phyloP scores from a whole-genome alignment of 805 yeast genomes.

The Ascoidea rubescens region DNA sequence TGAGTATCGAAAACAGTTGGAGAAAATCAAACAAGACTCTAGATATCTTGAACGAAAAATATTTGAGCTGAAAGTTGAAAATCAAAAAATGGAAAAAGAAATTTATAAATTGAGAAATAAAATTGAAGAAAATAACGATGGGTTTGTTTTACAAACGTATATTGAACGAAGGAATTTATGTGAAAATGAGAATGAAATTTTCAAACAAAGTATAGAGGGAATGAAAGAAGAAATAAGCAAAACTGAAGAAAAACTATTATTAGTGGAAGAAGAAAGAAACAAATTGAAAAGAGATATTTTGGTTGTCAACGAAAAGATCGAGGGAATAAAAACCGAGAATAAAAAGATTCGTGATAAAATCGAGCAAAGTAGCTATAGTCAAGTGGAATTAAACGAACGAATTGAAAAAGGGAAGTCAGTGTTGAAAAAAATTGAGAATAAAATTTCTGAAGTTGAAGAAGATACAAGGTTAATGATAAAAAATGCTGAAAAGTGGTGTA shows the following conservation, averaged over 20 bases:
- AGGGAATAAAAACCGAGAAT: slow-evolving; percentile 6
- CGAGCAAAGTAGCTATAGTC: neutral
- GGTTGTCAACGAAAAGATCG: slow-evolving; percentile 2
- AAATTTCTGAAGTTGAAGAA: slow-evolving; percentile 1
- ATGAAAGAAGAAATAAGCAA: slow-evolving; percentile 13
- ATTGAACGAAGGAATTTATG: too few relatives aligned
- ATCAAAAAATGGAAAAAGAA: slow-evolving; percentile 13
- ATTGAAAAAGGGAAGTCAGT: neutral
- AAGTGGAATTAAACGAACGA: neutral
- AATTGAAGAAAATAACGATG: slow-evolving; percentile 30
- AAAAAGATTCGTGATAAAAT: neutral
- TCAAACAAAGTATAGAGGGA: neutral
- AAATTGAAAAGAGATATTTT: neutral
- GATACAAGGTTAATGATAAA: slow-evolving; percentile 3
- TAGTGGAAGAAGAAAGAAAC: neutral
- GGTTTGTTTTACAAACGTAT: slow-evolving; percentile 23
- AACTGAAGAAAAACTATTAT: neutral
- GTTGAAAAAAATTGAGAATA: slow-evolving; percentile 5
- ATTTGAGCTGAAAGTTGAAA: slow-evolving; percentile 11
- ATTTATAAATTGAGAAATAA: slow-evolving; percentile 22
- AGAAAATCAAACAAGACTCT: slow-evolving; percentile 12
- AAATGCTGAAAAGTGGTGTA: slow-evolving; percentile 23
- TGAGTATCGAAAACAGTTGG: slow-evolving; percentile 2
- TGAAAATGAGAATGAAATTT: too few relatives aligned
- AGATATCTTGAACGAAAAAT: slow-evolving; percentile 11